phyloP scores from a whole-genome alignment of 2,329 filamentous ascomycete genomes.

The Paecilomyces niveus region DNA sequence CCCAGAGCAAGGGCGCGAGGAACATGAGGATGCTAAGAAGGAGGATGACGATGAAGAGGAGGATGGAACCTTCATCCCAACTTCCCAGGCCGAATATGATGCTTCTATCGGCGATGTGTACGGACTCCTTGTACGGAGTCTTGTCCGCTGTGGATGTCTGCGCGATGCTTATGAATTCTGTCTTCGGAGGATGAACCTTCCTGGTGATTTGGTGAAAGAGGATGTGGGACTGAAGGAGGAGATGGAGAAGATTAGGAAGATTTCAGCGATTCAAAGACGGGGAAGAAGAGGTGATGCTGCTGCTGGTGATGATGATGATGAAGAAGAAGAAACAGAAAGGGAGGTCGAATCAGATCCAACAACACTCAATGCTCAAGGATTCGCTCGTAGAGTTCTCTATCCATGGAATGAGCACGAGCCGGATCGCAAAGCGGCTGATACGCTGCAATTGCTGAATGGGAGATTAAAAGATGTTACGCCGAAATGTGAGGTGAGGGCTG shows the following conservation, averaged over 20 bases:
- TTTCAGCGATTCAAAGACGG: constrained; percentile 3
- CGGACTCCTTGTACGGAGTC: constrained; percentile 27
- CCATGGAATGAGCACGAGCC: constrained; percentile 58
- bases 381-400: constrained; percentile 49
- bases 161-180: constrained; percentile 36
- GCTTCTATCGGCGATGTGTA: constrained; percentile 29
- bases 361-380: constrained; percentile 30
- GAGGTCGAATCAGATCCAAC: constrained; percentile 21
- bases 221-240: constrained; percentile 17
- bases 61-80: constrained; percentile 22
- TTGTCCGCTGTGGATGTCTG: constrained; percentile 32
- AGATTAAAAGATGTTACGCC: constrained; percentile 64
- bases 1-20: constrained; percentile 25
- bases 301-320: too few relatives aligned
- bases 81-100: constrained; percentile 28
- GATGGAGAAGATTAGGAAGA: constrained; percentile 19
- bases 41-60: constrained; percentile 33
- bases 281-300: not conserved
- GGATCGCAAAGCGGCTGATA: constrained; percentile 47
- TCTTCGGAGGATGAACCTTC: constrained; percentile 20
- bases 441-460: constrained; percentile 62
- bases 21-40: not conserved
- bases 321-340: not conserved
- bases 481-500: constrained; percentile 71
- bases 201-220: constrained; percentile 7